Base-by-base conservation (phyloP, 768 basidiomycete genomes). In the Guyanaporus albipodus region DNA sequence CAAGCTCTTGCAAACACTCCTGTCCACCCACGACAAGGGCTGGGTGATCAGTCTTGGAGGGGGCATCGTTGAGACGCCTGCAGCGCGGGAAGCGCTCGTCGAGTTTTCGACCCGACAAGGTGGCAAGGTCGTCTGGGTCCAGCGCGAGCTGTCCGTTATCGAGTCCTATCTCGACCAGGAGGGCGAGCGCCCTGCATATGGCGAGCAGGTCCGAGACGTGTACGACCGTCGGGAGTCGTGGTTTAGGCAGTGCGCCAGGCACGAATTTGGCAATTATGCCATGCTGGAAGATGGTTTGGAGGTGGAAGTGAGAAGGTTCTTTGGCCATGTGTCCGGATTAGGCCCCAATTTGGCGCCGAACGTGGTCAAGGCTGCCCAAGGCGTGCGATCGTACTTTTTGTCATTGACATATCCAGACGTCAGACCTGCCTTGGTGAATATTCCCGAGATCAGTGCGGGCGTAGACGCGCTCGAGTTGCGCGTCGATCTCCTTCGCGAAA, bases 391-490 rank as follows among this genome's bases (percentile, higher is more conserved):
- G 0, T 91, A 92, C 70, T 98, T 98, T 77, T 75, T 98, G 32
- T 85, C 86, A 8, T 73, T 99, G 46, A 96, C 95, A 0, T 94
- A 91, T 68, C 91, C 95, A 1, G 91, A 96, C 61, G 62, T 96
- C 52, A 81, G 75, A 0, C 78, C 80, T 4, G 84, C 86, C 0
- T 71, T 92, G 33, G 65, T 74, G 14, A 64, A 79, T 41, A 77
- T 98, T 33, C 80, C 88, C 18, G 79, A 85, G 35, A 66, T 99
- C 49, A 80, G 80, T 0, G 74, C 79, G 15, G 96, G 96, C 4
- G 88, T 84, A 7, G 94, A 98, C 59, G 95, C 93, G 0, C 68
- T 98, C 49, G 96, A 99, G 65, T 63, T 98, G n/a, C 83, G 95
- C 9, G 93, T 92, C 10, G 96, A 99, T 63, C 76, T 98, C 8